Conservation (phyloP, 805 yeast species). For the Ogataea polymorpha region DNA sequence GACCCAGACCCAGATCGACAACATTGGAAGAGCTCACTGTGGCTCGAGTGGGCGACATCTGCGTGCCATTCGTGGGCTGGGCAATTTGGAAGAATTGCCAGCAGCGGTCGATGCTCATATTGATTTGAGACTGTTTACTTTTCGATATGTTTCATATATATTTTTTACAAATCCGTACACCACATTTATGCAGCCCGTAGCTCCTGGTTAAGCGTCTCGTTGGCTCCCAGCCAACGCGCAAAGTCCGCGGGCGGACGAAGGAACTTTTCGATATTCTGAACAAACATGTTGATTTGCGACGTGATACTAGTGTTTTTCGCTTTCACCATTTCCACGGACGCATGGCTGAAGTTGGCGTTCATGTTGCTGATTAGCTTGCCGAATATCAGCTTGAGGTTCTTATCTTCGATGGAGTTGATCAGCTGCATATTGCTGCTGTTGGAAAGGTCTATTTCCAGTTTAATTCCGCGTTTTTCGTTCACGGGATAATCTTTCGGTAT, state of each 20-base stretch:
- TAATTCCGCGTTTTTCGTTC: constrained; percentile 20
- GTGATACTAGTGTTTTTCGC: constrained; percentile 15
- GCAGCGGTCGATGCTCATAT: neutral
- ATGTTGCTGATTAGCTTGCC: constrained; percentile 33
- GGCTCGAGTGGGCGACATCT: neutral
- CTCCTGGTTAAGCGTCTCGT: constrained; percentile 13
- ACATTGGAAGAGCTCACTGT: constrained; percentile 25
- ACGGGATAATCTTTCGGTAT: constrained; percentile 33
- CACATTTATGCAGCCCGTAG: neutral
- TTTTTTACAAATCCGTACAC: constrained; percentile 4
- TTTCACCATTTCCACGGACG: constrained; percentile 22
- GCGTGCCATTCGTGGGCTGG: neutral
- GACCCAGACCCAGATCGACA: constrained; percentile 27
- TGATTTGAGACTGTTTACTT: neutral
- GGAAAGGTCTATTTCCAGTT: constrained; percentile 33
- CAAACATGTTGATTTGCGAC: constrained; percentile 32
- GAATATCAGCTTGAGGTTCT: constrained; percentile 28
- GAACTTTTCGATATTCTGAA: constrained; percentile 34
- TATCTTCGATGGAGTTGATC: constrained; percentile 29
- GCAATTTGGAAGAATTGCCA: neutral
- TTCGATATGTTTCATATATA: neutral
- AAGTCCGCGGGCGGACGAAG: constrained; percentile 29
- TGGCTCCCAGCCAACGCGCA: constrained; percentile 25
- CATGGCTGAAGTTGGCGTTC: constrained; percentile 27
- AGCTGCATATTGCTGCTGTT: constrained; percentile 26